These are phyloP conservation scores for Emericellopsis cladophorae DNA, from an alignment of 2,329 filamentous ascomycete species.

Conservation along the genomic window DNA sequence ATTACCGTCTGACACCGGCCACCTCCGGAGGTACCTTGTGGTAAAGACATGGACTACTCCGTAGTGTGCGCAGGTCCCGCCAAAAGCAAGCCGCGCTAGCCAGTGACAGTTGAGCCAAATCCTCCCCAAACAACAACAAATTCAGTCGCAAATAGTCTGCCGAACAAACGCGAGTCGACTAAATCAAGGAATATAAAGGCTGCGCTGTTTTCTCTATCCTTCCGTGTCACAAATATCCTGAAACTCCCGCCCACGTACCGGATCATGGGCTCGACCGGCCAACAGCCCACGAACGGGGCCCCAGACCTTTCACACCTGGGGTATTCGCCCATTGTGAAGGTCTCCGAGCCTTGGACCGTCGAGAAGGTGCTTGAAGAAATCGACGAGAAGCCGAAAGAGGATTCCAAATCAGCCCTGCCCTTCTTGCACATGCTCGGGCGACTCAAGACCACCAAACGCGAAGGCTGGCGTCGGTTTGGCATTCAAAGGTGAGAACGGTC, in stretches of 20 bases:
- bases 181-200: background rate
- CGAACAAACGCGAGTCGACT: too few species aligned
- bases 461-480: conserved; percentile 86
- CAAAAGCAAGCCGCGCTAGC: too few species aligned
- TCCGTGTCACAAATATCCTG: background rate
- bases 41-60: too few species aligned
- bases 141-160: too few species aligned
- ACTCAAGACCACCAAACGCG: conserved; percentile 90
- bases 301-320: conserved; percentile 13
- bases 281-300: background rate
- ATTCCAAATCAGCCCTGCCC: conserved; percentile 61
- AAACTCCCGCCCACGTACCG: too few species aligned
- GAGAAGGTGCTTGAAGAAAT: conserved; percentile 54
- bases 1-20: too few species aligned
- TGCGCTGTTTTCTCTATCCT: background rate
- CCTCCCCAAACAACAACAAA: too few species aligned
- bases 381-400: conserved; percentile 48
- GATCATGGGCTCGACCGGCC: conserved; percentile 1
- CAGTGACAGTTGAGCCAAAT: too few species aligned
- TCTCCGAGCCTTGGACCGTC: conserved; percentile 39
- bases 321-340: conserved; percentile 21
- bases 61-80: too few species aligned
- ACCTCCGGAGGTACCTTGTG: too few species aligned
- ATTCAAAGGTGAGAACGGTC: conserved; percentile 35
- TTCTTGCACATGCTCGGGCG: conserved; percentile 94